These are phyloP conservation scores for Gremmenia infestans DNA, from an alignment of 2,329 filamentous ascomycete genomes.

Conservation along the genomic window DNA sequence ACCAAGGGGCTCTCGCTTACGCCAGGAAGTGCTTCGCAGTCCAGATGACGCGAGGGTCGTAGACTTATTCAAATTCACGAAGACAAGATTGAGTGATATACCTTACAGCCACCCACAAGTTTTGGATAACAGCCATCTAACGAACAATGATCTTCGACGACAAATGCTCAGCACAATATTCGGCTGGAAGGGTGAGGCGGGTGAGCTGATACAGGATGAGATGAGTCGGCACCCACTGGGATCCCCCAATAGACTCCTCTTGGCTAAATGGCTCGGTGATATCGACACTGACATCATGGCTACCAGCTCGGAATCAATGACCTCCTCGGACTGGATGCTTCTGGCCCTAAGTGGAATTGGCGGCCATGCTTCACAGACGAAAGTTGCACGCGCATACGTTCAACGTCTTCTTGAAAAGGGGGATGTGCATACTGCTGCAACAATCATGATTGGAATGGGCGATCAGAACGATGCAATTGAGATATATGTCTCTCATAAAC, in stretches of 20 bases:
- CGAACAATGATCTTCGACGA: slow-evolving; percentile 72
- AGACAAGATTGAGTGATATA: slow-evolving; percentile 74
- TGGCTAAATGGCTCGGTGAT: slow-evolving; percentile 91
- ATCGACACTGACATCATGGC: slow-evolving; percentile 76
- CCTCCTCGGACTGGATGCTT: slow-evolving; percentile 94
- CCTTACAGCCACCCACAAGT: slow-evolving; percentile 68
- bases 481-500: slow-evolving; percentile 86
- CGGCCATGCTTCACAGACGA: slow-evolving; percentile 72
- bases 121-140: slow-evolving; percentile 54
- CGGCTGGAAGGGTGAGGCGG: slow-evolving; percentile 84
- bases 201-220: slow-evolving; percentile 79
- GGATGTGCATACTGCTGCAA: slow-evolving; percentile 86
- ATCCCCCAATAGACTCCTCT: slow-evolving; percentile 72
- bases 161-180: slow-evolving; percentile 96
- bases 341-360: slow-evolving; percentile 87
- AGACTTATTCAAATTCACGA: slow-evolving; percentile 83
- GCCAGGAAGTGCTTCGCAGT: slow-evolving; percentile 75
- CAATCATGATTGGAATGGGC: slow-evolving; percentile 86
- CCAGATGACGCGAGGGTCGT: slow-evolving; percentile 67
- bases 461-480: slow-evolving; percentile 94
- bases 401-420: slow-evolving; percentile 84
- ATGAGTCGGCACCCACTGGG: slow-evolving; percentile 67
- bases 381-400: slow-evolving; percentile 84
- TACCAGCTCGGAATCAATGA: slow-evolving; percentile 79
- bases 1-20: slow-evolving; percentile 58